These are phyloP conservation scores for Tetrastigma voinierianum DNA, from an alignment of 164 flowering plant species.

Conservation along the genomic window DNA sequence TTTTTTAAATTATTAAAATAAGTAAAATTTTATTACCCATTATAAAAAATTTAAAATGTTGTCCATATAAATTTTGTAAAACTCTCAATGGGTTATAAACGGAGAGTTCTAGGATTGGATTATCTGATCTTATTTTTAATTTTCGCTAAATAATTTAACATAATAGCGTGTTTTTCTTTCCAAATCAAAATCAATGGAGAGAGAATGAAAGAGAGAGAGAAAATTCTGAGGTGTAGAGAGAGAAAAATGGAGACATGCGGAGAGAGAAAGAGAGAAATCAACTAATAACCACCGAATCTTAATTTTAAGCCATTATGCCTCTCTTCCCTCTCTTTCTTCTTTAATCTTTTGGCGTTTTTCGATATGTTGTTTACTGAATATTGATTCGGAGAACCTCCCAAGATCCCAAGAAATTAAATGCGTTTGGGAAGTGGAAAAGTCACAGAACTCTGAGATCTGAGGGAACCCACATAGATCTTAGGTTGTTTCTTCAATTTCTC, in stretches of 20 bases:
- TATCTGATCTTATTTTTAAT: background rate
- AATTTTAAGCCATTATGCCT: background rate
- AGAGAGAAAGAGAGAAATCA: background rate
- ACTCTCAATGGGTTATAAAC: no score
- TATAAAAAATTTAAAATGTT: no score
- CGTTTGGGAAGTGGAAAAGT: background rate
- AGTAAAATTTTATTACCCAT: no score
- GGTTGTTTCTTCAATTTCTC: background rate
- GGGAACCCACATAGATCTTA: slow-evolving; percentile 15
- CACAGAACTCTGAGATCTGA: slow-evolving; percentile 15
- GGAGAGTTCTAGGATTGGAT: background rate
- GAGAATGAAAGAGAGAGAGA: background rate
- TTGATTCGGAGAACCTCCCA: slow-evolving; percentile 7
- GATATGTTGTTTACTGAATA: background rate
- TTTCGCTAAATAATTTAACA: background rate
- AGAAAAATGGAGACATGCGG: background rate
- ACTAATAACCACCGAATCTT: background rate
- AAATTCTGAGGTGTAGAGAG: background rate
- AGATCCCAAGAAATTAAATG: slow-evolving; percentile 4
- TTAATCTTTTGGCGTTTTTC: slow-evolving; percentile 1
- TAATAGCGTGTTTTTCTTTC: no score
- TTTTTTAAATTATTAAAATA: no score
- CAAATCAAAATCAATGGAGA: background rate
- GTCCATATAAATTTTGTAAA: no score
- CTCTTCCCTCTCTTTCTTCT: slow-evolving; percentile 2